phyloP scores from a whole-genome alignment of 2,329 filamentous ascomycete species.

The Fusarium goolgardi region DNA sequence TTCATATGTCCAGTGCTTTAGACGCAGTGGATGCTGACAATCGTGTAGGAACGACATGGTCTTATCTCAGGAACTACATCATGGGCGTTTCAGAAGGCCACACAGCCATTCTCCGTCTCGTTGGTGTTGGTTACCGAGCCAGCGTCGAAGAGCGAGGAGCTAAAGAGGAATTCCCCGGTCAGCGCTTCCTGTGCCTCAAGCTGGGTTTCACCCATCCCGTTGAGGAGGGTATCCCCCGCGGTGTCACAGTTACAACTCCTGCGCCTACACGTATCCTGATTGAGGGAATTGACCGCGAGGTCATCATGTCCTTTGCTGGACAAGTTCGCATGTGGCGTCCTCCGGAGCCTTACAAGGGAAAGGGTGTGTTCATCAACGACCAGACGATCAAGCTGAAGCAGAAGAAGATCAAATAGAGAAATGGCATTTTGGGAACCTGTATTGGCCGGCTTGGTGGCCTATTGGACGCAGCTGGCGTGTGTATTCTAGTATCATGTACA shows the following conservation, averaged over 20 bases:
- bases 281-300: slow-evolving; percentile 87
- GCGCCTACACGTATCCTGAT: slow-evolving; percentile 91
- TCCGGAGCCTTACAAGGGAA: slow-evolving; percentile 98
- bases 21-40: slow-evolving; percentile 17
- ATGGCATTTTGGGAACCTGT: slow-evolving; percentile 1
- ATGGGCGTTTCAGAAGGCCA: slow-evolving; percentile 96
- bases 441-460: slow-evolving; percentile 23
- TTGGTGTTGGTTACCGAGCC: slow-evolving; percentile 95
- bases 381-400: slow-evolving; percentile 98
- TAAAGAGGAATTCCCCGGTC: slow-evolving; percentile 81
- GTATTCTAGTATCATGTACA: slow-evolving; percentile 49
- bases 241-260: slow-evolving; percentile 87
- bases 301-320: slow-evolving; percentile 91
- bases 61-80: slow-evolving; percentile 90
- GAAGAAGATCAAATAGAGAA: slow-evolving; percentile 89
- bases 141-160: slow-evolving; percentile 81
- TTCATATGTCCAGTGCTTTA: slow-evolving; percentile 14
- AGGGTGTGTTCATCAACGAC: slow-evolving; percentile 97
- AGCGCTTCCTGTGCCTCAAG: slow-evolving; percentile 92
- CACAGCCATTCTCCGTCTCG: slow-evolving; percentile 89
- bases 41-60: slow-evolving; percentile 81
- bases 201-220: slow-evolving; percentile 97
- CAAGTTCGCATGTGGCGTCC: slow-evolving; percentile 87
- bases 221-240: slow-evolving; percentile 84
- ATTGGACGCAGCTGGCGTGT: slow-evolving; percentile 46